phyloP scores from a whole-genome alignment of 495 filamentous ascomycete genomes.

The Darksidea phi region DNA sequence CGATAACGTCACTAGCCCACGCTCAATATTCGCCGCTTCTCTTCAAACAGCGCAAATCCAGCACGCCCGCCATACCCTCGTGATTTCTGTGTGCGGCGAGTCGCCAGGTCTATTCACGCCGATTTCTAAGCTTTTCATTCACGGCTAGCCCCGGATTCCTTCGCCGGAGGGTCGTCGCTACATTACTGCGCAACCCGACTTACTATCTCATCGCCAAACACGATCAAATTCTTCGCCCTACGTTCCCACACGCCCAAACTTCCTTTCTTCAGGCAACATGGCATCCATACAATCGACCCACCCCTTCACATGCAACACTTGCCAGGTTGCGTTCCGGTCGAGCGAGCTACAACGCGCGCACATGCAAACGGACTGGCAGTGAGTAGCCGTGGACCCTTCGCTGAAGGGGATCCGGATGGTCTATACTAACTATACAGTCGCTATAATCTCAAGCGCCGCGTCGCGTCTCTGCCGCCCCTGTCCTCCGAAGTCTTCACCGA shows the following conservation, averaged over 20 bases:
- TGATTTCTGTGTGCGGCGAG: no score
- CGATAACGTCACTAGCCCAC: no score
- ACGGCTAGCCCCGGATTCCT: no score
- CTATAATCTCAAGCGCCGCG: constrained; percentile 95
- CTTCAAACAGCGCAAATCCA: background rate
- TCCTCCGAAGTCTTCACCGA: constrained; percentile 92
- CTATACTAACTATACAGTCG: constrained; percentile 55
- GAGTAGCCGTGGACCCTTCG: constrained; percentile 44
- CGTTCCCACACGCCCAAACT: background rate
- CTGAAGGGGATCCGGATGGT: no score
- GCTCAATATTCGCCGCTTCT: constrained; percentile 4
- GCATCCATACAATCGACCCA: constrained; percentile 52
- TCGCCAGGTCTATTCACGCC: no score
- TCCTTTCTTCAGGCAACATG: background rate
- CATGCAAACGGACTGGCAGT: constrained; percentile 99
- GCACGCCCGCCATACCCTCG: no score
- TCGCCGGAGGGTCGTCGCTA: no score
- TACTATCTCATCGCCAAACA: no score
- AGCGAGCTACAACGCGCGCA: constrained; percentile 90
- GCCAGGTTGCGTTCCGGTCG: constrained; percentile 91
- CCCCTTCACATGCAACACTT: constrained; percentile 97
- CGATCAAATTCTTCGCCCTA: no score
- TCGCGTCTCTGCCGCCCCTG: constrained; percentile 87
- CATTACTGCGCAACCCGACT: no score
- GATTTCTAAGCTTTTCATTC: no score